phyloP scores from a whole-genome alignment of 352 stramenopile species.

The Saprolegnia diclina region DNA sequence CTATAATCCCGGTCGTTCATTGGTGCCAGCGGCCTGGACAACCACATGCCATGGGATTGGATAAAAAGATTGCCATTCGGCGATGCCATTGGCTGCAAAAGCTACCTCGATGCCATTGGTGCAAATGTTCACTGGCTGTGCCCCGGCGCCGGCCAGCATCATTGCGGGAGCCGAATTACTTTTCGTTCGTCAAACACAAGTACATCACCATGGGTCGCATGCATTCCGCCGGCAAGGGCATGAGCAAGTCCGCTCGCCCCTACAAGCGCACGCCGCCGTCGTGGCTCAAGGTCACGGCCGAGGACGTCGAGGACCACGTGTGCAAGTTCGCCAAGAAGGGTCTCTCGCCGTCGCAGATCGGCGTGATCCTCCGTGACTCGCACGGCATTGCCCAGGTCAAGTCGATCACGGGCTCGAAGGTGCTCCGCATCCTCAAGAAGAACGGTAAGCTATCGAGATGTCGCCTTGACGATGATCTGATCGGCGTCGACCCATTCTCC shows the following conservation, averaged over 20 bases:
- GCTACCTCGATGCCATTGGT: slow-evolving; percentile 1
- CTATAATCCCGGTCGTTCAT: too few relatives aligned
- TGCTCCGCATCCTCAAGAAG: slow-evolving; percentile 99
- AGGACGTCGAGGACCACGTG: slow-evolving; percentile 98
- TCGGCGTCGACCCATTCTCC: slow-evolving; percentile 20
- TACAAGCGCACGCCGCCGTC: slow-evolving; percentile 99
- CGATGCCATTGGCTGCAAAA: not conserved
- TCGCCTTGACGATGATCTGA: slow-evolving; percentile 16
- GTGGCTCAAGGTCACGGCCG: slow-evolving; percentile 96
- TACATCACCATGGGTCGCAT: slow-evolving; percentile 95
- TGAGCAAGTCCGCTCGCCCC: slow-evolving; percentile 97
- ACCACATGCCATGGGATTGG: too few relatives aligned
- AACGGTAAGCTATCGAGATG: slow-evolving; percentile 78
- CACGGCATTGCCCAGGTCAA: slow-evolving; percentile 99
- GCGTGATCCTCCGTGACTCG: slow-evolving; percentile 99
- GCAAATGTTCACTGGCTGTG: not conserved
- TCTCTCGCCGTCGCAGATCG: slow-evolving; percentile 96
- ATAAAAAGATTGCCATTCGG: too few relatives aligned
- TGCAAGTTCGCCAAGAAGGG: slow-evolving; percentile 99
- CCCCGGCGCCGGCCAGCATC: not conserved
- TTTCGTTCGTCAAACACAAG: slow-evolving; percentile 30
- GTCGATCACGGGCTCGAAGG: slow-evolving; percentile 98
- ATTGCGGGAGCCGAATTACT: slow-evolving; percentile 6
- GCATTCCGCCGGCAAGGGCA: slow-evolving; percentile 99
- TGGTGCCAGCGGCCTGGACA: too few relatives aligned